phyloP scores from a whole-genome alignment of 1,139 yeast genomes.

The Pichiaceae sp. region DNA sequence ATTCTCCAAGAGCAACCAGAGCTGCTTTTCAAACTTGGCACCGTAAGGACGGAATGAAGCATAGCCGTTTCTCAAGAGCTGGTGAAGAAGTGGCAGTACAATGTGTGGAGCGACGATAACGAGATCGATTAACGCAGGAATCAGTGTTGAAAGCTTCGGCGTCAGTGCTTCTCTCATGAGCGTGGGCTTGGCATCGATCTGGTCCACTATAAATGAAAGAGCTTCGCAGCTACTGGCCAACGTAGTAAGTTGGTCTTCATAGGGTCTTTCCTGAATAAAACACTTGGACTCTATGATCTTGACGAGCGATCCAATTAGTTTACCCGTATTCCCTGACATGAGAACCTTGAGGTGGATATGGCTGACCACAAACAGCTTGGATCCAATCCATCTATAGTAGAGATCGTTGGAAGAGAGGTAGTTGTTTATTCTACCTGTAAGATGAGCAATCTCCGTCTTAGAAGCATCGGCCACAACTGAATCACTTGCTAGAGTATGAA shows the following conservation, averaged over 20 bases:
- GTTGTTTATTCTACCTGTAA: conserved; percentile 47
- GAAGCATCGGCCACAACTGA: conserved; percentile 17
- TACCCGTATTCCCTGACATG: conserved; percentile 50
- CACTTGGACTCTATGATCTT: conserved; percentile 48
- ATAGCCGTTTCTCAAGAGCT: conserved; percentile 49
- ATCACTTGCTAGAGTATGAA: conserved; percentile 15
- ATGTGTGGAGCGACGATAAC: conserved; percentile 32
- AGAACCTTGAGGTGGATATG: conserved; percentile 41
- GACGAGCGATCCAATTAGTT: conserved; percentile 46
- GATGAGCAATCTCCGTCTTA: conserved; percentile 47
- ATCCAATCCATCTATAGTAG: conserved; percentile 55
- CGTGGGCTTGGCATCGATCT: conserved; percentile 73
- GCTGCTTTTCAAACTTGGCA: conserved; percentile 43
- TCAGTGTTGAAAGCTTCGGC: conserved; percentile 62
- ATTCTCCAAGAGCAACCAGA: conserved; percentile 28
- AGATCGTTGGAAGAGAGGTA: conserved; percentile 42
- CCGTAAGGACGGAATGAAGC: conserved; percentile 80
- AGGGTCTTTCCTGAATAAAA: conserved; percentile 28
- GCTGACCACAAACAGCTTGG: conserved; percentile 44
- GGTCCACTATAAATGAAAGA: conserved; percentile 41
- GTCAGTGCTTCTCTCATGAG: conserved; percentile 78
- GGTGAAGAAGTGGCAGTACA: conserved; percentile 40
- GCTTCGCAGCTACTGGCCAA: conserved; percentile 32
- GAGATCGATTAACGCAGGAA: conserved; percentile 44
- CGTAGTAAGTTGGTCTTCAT: conserved; percentile 19